Evolutionary conservation across 805 yeast genomes (phyloP).

Genomic region (Kluyveromyces dobzhanskii): DNA sequence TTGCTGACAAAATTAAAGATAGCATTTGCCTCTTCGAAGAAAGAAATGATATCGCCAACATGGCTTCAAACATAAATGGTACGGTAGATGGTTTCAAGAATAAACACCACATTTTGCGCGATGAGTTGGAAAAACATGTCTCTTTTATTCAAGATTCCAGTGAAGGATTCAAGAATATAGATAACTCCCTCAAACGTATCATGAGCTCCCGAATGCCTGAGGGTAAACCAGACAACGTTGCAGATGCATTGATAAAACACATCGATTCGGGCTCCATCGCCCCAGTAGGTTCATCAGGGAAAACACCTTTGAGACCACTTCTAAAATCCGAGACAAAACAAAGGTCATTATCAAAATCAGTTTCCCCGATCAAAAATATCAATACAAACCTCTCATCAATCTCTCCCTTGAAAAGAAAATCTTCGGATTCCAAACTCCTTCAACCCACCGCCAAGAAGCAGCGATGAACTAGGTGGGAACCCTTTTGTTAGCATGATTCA

Average conservation of each 20-base stretch:
- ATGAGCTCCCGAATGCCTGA: constrained; percentile 3
- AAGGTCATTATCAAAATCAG: constrained; percentile 4
- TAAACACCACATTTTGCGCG: constrained; percentile 10
- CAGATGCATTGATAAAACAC: constrained; percentile 8
- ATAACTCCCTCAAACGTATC: constrained; percentile 6
- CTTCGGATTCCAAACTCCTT: neutral
- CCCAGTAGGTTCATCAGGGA: constrained; percentile 14
- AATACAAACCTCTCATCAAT: neutral
- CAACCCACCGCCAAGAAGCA: neutral
- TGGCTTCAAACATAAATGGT: constrained; percentile 10
- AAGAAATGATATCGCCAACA: constrained; percentile 7
- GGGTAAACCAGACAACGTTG: constrained; percentile 5
- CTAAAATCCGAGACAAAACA: neutral
- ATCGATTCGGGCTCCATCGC: constrained; percentile 10
- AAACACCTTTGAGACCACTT: constrained; percentile 12
- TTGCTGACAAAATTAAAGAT: constrained; percentile 14
- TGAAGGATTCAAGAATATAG: constrained; percentile 7
- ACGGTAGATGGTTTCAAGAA: constrained; percentile 14
- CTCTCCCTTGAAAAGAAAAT: constrained; percentile 7
- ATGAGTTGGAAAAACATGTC: constrained; percentile 5
- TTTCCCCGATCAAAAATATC: constrained; percentile 8
- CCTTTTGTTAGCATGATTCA: constrained; percentile 29
- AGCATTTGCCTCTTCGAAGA: constrained; percentile 13
- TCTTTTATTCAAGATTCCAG: constrained; percentile 7
- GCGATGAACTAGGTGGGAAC: neutral